Percentiles rank a stretch among this genome's conserved stretches.
Conservation (phyloP, 2,329 filamentous ascomycete species). For the Apiospora koreana region DNA sequence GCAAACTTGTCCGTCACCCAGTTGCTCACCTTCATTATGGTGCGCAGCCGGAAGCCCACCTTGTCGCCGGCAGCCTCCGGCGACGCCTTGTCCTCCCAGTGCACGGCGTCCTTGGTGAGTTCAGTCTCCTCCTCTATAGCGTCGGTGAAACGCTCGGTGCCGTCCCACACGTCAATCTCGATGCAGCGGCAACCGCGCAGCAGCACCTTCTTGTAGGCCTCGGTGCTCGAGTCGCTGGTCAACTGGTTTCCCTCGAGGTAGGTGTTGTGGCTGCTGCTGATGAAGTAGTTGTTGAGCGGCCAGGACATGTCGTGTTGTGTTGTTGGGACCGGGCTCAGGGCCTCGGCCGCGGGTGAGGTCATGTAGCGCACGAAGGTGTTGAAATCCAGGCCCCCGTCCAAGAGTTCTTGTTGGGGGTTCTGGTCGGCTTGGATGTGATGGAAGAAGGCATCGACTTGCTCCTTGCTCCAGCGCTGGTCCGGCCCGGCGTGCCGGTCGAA, state of each 20-base stretch:
- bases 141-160: conserved; percentile 70
- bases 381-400: conserved; percentile 39
- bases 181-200: conserved; percentile 86
- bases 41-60: neutral
- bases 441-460: neutral
- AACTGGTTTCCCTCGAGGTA: conserved; percentile 90
- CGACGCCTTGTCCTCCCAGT: conserved; percentile 56
- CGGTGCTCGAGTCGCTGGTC: conserved; percentile 80
- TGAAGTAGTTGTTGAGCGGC: conserved; percentile 87
- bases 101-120: neutral
- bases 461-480: neutral
- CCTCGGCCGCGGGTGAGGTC: conserved; percentile 48
- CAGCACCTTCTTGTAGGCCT: conserved; percentile 82
- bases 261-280: conserved; percentile 93
- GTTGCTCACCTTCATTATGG: neutral
- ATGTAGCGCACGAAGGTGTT: conserved; percentile 54
- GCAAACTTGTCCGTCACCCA: conserved; percentile 21
- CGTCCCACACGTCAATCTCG: conserved; percentile 95
- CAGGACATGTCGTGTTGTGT: conserved; percentile 60
- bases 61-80: conserved; percentile 22
- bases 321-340: conserved; percentile 36
- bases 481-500: neutral
- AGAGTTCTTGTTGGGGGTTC: conserved; percentile 25
- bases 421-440: conserved; percentile 19
- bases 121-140: conserved; percentile 52